Base-by-base conservation (phyloP, 2,329 filamentous ascomycete genomes). In the Balansia obtecta region DNA sequence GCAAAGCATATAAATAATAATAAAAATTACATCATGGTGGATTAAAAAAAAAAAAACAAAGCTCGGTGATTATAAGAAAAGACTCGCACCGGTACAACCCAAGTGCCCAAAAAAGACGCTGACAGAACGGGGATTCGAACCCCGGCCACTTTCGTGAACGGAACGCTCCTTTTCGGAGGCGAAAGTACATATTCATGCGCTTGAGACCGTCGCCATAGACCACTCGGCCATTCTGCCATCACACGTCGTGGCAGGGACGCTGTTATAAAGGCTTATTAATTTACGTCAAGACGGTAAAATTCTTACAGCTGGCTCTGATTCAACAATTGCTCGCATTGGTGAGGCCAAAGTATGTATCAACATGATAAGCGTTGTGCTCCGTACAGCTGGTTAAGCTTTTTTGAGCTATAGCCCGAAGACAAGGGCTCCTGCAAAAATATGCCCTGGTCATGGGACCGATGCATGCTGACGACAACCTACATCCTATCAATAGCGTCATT, bases 111-210 rank as follows among this genome's bases (percentile, higher is more conserved):
- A 32, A 53, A 53, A 27, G 1, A 6, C 7, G 50, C 47, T 53
- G 56, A 56, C 55, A 56, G 55, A 55, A 52, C 53, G 53, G 56
- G 56, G 56, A 58, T 56, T 58, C 56, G 56, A 58, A 58, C 56
- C 56, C 56, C 53, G 53, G 56, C 56, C 56, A 58, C 56, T 58
- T 56, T 54, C 56, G 56, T 58, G 56, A 58, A 55, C 53, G 56
- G 56, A 56, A 56, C 51, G 53, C 55, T 53, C 50, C 53, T 53
- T 52, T 40, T 11, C 2, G 47, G 51, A 54, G 38, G 40, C 52
- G 52, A 51, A 55, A 54, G 52, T 46, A 51, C 53, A 55, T 51
- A 53, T n/a, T 3, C 12, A 49, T 55, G 50, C 49, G 13, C 56
- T 57, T 56, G 56, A 59, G 51, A 56, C 56, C 50, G 50, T 53